A percentile compares a stretch with the other conserved stretches of the same genome.
Conservation (phyloP, 176 grass and related monocot genomes). For the Pontederia paniculata region DNA sequence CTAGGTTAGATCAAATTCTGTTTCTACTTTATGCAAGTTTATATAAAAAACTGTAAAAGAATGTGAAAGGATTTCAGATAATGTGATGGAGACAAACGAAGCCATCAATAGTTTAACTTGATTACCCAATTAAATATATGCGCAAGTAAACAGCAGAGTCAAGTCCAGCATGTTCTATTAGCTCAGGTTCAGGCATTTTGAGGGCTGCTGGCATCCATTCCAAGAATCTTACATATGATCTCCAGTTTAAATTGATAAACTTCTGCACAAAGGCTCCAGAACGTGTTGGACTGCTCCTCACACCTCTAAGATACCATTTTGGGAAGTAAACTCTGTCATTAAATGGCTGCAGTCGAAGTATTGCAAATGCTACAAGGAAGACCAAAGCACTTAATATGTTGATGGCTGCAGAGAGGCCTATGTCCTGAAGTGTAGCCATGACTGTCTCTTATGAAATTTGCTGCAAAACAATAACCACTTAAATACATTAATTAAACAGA, state of each 20-base stretch:
- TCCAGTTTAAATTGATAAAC: conserved; percentile 90
- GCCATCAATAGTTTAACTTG: conserved; percentile 1
- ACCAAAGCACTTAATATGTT: conserved; percentile 60
- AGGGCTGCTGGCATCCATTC: conserved; percentile 90
- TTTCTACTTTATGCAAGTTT: too few relatives aligned
- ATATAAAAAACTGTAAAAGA: too few relatives aligned
- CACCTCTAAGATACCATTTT: conserved; percentile 98
- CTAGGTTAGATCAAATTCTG: too few relatives aligned
- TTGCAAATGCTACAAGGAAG: conserved; percentile 85
- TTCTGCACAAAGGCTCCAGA: conserved; percentile 56
- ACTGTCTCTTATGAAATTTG: conserved; percentile 20
- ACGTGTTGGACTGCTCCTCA: conserved; percentile 68
- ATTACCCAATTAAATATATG: conserved; percentile 89
- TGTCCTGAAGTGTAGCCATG: conserved; percentile 70
- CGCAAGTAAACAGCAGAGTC: conserved; percentile 94
- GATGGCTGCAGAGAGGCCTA: conserved; percentile 72
- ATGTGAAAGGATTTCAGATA: too few relatives aligned
- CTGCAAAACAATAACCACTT: conserved; percentile 17
- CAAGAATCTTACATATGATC: conserved; percentile 81
- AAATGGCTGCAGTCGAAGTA: conserved; percentile 84
- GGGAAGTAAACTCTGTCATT: conserved; percentile 99
- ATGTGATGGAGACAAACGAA: not conserved
- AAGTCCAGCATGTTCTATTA: conserved; percentile 93
- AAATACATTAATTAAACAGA: conserved; percentile 22
- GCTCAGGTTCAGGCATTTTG: conserved; percentile 92